Conservation (phyloP, 1,139 yeast species). For the Nakaseomyces sp. region DNA sequence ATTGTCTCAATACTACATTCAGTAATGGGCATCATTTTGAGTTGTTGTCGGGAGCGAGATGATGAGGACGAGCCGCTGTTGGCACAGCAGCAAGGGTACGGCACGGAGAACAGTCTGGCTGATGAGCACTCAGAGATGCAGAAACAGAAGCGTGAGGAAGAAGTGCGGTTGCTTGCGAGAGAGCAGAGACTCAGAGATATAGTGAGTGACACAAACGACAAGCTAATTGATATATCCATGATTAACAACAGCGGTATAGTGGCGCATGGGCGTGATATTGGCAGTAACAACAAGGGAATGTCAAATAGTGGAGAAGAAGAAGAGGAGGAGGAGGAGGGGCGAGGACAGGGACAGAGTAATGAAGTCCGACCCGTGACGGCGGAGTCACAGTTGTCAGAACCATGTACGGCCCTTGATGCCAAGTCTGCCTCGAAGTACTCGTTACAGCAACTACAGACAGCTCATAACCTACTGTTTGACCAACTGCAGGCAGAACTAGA, state of each 20-base stretch:
- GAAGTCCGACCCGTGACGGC: too few species aligned
- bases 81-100: conserved; percentile 30
- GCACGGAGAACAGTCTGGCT: conserved; percentile 14
- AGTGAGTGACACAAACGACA: conserved; percentile 35
- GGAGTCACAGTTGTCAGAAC: not conserved
- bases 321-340: too few species aligned
- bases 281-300: not conserved
- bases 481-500: conserved; percentile 5
- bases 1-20: too few species aligned
- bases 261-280: conserved; percentile 14
- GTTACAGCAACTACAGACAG: not conserved
- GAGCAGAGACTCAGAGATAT: conserved; percentile 34
- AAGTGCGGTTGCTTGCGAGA: conserved; percentile 25
- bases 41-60: conserved; percentile 10
- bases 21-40: conserved; percentile 12
- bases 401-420: not conserved
- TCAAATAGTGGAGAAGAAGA: too few species aligned
- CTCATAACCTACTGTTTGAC: not conserved
- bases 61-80: conserved; percentile 23
- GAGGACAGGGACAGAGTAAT: too few species aligned
- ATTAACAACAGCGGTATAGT: conserved; percentile 31
- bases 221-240: conserved; percentile 31
- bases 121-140: conserved; percentile 8
- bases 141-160: conserved; percentile 21
- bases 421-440: not conserved